These are phyloP conservation scores for Penicillium lagena DNA, from an alignment of 495 filamentous ascomycete genomes.

Conservation along the genomic window DNA sequence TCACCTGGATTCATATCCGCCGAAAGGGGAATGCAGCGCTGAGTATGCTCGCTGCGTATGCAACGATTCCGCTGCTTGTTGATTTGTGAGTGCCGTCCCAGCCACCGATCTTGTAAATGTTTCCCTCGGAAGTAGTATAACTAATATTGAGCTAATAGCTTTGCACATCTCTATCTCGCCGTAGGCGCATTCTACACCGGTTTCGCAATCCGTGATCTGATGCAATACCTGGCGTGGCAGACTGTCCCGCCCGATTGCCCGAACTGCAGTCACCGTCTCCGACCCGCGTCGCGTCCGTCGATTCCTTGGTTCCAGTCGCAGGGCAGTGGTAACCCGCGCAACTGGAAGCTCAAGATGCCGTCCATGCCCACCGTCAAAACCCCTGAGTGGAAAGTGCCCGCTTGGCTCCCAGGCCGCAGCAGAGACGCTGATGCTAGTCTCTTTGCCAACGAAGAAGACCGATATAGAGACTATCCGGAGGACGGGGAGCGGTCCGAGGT, in stretches of 20 bases:
- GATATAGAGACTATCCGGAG: too few relatives aligned
- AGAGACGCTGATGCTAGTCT: too few relatives aligned
- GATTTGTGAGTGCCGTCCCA: neutral
- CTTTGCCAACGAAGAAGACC: too few relatives aligned
- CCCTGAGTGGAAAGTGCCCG: too few relatives aligned
- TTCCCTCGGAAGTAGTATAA: neutral
- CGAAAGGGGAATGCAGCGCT: neutral
- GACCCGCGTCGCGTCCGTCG: neutral
- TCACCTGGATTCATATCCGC: neutral
- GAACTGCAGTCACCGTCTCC: neutral
- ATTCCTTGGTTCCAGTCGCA: neutral
- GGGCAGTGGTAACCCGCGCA: neutral
- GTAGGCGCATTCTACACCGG: neutral
- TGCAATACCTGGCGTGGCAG: neutral
- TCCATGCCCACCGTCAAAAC: too few relatives aligned
- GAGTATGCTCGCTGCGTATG: neutral
- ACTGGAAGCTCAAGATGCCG: constrained; percentile 1
- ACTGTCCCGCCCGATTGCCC: neutral
- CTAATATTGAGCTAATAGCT: neutral
- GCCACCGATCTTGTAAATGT: neutral
- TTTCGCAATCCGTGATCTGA: neutral
- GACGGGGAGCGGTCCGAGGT: too few relatives aligned
- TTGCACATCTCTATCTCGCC: neutral
- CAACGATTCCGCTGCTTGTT: neutral
- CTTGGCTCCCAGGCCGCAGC: too few relatives aligned